Evolutionary conservation across 495 filamentous ascomycete species (phyloP).

Genomic region (Xylaria palmicola): DNA sequence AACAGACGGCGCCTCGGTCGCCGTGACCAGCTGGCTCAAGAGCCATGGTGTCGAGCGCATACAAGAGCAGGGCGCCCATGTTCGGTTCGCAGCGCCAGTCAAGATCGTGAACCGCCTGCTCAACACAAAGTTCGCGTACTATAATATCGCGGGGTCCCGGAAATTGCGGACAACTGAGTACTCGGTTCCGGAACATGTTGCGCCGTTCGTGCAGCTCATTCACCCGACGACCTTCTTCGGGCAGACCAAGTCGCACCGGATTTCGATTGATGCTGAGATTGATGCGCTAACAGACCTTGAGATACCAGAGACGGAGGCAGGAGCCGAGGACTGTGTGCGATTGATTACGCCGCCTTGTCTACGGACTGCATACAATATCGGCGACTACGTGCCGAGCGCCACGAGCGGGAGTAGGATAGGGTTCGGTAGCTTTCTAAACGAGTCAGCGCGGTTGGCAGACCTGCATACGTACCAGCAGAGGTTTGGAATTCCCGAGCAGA

Average conservation of each 20-base stretch:
- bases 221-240: conserved; percentile 58
- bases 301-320: not conserved
- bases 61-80: conserved; percentile 37
- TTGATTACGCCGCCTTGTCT: conserved; percentile 57
- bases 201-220: conserved; percentile 52
- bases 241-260: conserved; percentile 29
- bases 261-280: not conserved
- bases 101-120: conserved; percentile 47
- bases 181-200: conserved; percentile 56
- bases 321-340: conserved; percentile 38
- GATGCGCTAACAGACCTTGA: not conserved
- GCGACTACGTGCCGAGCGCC: conserved; percentile 46
- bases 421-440: conserved; percentile 55
- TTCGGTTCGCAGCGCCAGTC: conserved; percentile 51
- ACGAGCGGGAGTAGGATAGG: conserved; percentile 49
- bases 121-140: conserved; percentile 48
- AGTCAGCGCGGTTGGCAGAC: conserved; percentile 37
- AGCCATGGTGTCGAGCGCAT: conserved; percentile 40
- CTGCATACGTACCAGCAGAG: conserved; percentile 21
- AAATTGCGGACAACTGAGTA: conserved; percentile 56
- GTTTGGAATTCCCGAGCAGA: conserved; percentile 40
- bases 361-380: conserved; percentile 57
- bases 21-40: conserved; percentile 46
- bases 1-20: conserved; percentile 32
- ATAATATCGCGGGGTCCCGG: conserved; percentile 27